phyloP scores from a whole-genome alignment of 257 asterid species.

The Nicotiana sylvestris region DNA sequence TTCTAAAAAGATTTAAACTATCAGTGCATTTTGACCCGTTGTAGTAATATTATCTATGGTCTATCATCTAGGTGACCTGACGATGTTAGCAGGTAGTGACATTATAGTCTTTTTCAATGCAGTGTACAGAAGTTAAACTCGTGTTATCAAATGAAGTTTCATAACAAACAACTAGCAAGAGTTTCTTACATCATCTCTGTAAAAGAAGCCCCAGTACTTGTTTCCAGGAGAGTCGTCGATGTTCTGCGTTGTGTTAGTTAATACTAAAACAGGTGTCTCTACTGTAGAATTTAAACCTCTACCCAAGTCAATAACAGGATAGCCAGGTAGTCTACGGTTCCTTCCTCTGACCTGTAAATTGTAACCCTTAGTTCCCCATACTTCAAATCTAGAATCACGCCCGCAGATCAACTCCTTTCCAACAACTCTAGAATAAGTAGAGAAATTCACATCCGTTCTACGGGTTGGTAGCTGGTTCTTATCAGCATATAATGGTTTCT shows the following conservation, averaged over 20 bases:
- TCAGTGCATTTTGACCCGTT: too few species aligned
- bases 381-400: slow-evolving; percentile 86
- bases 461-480: slow-evolving; percentile 77
- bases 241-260: slow-evolving; percentile 28
- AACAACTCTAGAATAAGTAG: slow-evolving; percentile 69
- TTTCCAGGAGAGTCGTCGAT: slow-evolving; percentile 41
- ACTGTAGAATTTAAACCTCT: slow-evolving; percentile 50
- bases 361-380: slow-evolving; percentile 88
- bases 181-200: slow-evolving; percentile 74
- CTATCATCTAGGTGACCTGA: too few species aligned
- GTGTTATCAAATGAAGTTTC: background rate
- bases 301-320: slow-evolving; percentile 49
- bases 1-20: too few species aligned
- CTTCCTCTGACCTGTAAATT: slow-evolving; percentile 66
- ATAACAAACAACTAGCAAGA: background rate
- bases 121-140: too few species aligned
- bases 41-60: too few species aligned
- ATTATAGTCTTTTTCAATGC: too few species aligned
- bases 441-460: slow-evolving; percentile 88
- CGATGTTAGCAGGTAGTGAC: too few species aligned
- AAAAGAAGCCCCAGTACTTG: slow-evolving; percentile 60
- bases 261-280: slow-evolving; percentile 24
- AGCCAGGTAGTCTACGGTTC: slow-evolving; percentile 68
- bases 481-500: slow-evolving; percentile 55
- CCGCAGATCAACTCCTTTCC: slow-evolving; percentile 72